Evolutionary conservation across 306 rosid genomes (phyloP).

Genomic region (Corylus avellana): DNA sequence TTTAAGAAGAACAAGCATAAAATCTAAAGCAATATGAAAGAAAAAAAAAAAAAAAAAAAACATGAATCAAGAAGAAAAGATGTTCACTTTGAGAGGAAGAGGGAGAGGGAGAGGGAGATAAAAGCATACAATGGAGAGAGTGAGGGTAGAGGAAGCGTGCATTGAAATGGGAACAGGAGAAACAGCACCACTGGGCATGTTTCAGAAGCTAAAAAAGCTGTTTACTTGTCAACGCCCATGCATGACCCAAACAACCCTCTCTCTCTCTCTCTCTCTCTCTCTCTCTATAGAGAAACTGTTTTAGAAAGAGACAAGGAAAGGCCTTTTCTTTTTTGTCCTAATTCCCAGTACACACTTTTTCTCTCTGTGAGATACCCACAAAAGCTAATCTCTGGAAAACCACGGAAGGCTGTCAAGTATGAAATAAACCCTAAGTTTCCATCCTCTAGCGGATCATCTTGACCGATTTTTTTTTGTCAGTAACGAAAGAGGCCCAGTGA

Average conservation of each 20-base stretch:
- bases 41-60: slow-evolving; percentile 7
- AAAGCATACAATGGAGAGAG: slow-evolving; percentile 48
- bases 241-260: slow-evolving; percentile 31
- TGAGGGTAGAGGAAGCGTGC: slow-evolving; percentile 37
- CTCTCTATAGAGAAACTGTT: slow-evolving; percentile 36
- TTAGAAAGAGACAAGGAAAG: slow-evolving; percentile 56
- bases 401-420: slow-evolving; percentile 17
- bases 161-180: slow-evolving; percentile 35
- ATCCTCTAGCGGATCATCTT: slow-evolving; percentile 25
- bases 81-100: too few relatives aligned
- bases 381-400: background rate
- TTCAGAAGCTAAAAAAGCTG: slow-evolving; percentile 36
- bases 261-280: slow-evolving; percentile 22
- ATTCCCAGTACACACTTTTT: slow-evolving; percentile 43
- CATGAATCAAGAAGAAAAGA: slow-evolving; percentile 2
- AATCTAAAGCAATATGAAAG: background rate
- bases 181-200: slow-evolving; percentile 34
- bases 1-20: slow-evolving; percentile 3
- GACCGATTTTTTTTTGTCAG: slow-evolving; percentile 44
- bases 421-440: slow-evolving; percentile 29
- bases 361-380: slow-evolving; percentile 6
- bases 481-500: slow-evolving; percentile 43
- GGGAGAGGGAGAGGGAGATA: background rate
- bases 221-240: slow-evolving; percentile 68
- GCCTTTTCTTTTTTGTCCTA: slow-evolving; percentile 25